Evolutionary conservation across 2,329 filamentous ascomycete species (phyloP).

Genomic region (Penicillium olsonii): DNA sequence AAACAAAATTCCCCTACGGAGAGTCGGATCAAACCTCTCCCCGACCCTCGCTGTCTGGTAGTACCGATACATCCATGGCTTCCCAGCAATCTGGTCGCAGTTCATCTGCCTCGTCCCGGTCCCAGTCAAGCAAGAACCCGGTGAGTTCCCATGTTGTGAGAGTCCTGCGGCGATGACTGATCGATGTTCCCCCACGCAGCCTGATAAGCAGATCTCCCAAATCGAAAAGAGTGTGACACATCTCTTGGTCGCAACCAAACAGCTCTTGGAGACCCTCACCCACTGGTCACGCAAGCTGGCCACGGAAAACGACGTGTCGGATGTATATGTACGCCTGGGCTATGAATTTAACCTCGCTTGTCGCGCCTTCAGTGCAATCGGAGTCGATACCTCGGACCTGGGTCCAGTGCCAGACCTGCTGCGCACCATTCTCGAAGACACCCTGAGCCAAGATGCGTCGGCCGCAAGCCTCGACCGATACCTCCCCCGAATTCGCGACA

Average conservation of each 20-base stretch:
- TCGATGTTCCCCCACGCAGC: conserved; percentile 45
- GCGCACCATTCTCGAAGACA: conserved; percentile 89
- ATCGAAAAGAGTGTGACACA: conserved; percentile 99
- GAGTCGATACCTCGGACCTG: conserved; percentile 90
- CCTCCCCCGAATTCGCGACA: conserved; percentile 90
- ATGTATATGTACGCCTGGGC: conserved; percentile 94
- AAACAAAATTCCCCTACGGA: conserved; percentile 6
- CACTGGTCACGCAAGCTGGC: conserved; percentile 94
- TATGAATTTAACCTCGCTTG: conserved; percentile 99
- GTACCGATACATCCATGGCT: conserved; percentile 50
- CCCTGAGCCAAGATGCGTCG: conserved; percentile 93
- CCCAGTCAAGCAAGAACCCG: conserved; percentile 56
- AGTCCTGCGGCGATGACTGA: conserved; percentile 3
- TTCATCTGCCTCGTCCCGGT: conserved; percentile 67
- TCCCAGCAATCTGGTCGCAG: conserved; percentile 63
- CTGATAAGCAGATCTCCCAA: conserved; percentile 79
- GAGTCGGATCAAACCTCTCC: conserved; percentile 35
- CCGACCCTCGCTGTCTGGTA: conserved; percentile 44
- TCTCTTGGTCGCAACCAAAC: conserved; percentile 94
- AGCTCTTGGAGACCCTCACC: conserved; percentile 93
- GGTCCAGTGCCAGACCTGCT: conserved; percentile 93
- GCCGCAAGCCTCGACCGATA: conserved; percentile 92
- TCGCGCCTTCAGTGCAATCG: conserved; percentile 93
- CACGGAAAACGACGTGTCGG: conserved; percentile 91
- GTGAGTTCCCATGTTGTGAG: conserved; percentile 51